Evolutionary conservation across 192 early-diverging fungal species (phyloP), one percentile per base, ranked within the genome.

Genomic region (Coemansia sp.): DNA sequence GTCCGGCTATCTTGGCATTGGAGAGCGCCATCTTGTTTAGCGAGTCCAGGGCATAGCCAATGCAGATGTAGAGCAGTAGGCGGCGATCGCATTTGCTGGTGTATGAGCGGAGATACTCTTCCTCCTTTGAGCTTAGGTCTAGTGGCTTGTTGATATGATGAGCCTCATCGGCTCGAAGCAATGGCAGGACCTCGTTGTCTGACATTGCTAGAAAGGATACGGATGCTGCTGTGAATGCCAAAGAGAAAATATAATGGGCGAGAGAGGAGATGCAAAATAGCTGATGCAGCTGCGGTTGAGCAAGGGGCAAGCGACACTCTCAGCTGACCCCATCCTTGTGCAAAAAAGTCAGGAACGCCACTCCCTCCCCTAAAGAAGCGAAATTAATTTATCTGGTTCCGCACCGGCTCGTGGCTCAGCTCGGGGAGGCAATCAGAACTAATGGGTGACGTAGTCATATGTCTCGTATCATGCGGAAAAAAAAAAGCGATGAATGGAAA

Each of bases 1-100:
- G 62, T 11, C 79, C 79, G 21, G 71, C 67, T 20, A 82, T 47
- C 28, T 77, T 77, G 64, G 75, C 79, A 37, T 75, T 72, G 5
- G 73, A 55, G 21, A 75, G 61, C 12, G 78, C 66, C 78, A 81
- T 81, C 45, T 81, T 81, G 73, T 75, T 81, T 21, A 81, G 48
- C 20, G 72, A 72, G 61, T 75, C 72, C 7, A 67, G 21, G 12
- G 69, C 78, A 59, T 81, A 81, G 16, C 78, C 78, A 12, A 69
- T 33, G 47, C 78, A 81, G 23, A 81, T 55, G 31, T 66, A 75
- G 21, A 72, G 23, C 39, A 81, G 69, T 23, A 81, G 56, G 1
- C 68, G 72, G 33, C 69, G 66, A 66, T 81, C 78, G 66, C 78
- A 81, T 35, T 81, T 81, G 33, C 64, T 34, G n/a, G 72, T 48